phyloP scores from a whole-genome alignment of 1,284 basidiomycete species.

The Pseudozyma tsukubaensis region DNA sequence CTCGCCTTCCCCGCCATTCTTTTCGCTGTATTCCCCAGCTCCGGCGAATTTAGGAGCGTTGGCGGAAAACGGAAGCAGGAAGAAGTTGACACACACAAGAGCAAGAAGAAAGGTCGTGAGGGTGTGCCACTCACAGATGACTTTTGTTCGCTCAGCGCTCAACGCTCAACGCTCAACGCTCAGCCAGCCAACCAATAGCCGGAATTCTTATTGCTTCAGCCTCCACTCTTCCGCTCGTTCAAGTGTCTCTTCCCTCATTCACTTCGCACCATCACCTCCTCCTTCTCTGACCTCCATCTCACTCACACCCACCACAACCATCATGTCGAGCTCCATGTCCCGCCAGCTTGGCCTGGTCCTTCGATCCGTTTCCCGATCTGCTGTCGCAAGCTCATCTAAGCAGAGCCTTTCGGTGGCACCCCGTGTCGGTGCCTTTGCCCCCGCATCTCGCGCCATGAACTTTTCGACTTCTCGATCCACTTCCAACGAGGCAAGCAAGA shows the following conservation, averaged over 20 bases:
- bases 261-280: not conserved
- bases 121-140: not conserved
- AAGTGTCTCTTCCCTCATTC: not conserved
- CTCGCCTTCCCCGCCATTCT: constrained; percentile 9
- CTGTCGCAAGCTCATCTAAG: constrained; percentile 38
- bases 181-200: constrained; percentile 3
- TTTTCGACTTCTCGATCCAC: constrained; percentile 37
- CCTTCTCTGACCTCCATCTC: not conserved
- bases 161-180: not conserved
- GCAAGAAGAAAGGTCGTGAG: not conserved
- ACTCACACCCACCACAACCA: not conserved
- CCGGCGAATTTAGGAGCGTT: constrained; percentile 5
- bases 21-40: not conserved
- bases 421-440: constrained; percentile 16
- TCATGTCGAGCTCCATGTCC: constrained; percentile 42
- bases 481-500: constrained; percentile 32
- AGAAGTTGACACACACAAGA: no score
- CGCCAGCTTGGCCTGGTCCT: constrained; percentile 39
- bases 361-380: constrained; percentile 30
- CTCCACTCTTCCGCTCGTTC: constrained; percentile 2
- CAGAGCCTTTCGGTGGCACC: constrained; percentile 26
- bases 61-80: constrained; percentile 1
- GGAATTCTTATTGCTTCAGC: constrained; percentile 5
- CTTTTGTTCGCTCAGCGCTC: not conserved
- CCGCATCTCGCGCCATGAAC: constrained; percentile 25